Evolutionary conservation across 371 early-diverging fungal genomes (phyloP), one percentile per base, ranked within the genome.

Genomic region (Apophysomyces elegans): DNA sequence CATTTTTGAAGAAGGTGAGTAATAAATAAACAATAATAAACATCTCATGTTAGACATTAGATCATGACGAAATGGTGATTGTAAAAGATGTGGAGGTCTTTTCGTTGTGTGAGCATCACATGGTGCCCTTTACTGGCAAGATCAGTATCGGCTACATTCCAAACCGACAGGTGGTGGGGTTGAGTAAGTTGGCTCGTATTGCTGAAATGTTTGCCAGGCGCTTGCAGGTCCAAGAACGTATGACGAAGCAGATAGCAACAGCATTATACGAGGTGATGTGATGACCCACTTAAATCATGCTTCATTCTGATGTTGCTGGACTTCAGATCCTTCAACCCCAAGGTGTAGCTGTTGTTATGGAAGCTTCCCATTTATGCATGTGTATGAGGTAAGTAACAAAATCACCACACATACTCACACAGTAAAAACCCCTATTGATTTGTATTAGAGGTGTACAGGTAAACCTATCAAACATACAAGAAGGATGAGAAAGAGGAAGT

Each of bases 11-110:
- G 98, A 98, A 83, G 90, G 91, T 90, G 86, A 60, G 54, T 18
- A 35, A 46, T 5, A 54, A 37, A 32, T 38, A 32, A 21, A 11
- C 21, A 54, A 39, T 37, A 14, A 37, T 14, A 21, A 9, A n/a
- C 16, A 21, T 43, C 85, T 85, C 4, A 7, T 9, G 54, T 9
- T 21, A 9, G 2, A 50, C 1, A 21, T 5, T 74, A 86, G 95
- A 97, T 72, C 95, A 97, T 75, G 95, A 96, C 61, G 98, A 97
- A 69, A 96, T 97, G 96, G 97, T 95, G n/a, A 91, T 97, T 79
- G 96, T 96, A 18, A 93, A 90, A 76, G 88, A 96, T 74, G 95
- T 97, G 64, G 92, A 93, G 59, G 84, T 97, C 5, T 96, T 93
- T 73, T 95, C 95, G 12, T 80, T 97, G 62, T 98, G 98, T 79